Evolutionary conservation across 2,329 filamentous ascomycete species (phyloP), one percentile per base, ranked within the genome.

Genomic region (Fusarium hostae): DNA sequence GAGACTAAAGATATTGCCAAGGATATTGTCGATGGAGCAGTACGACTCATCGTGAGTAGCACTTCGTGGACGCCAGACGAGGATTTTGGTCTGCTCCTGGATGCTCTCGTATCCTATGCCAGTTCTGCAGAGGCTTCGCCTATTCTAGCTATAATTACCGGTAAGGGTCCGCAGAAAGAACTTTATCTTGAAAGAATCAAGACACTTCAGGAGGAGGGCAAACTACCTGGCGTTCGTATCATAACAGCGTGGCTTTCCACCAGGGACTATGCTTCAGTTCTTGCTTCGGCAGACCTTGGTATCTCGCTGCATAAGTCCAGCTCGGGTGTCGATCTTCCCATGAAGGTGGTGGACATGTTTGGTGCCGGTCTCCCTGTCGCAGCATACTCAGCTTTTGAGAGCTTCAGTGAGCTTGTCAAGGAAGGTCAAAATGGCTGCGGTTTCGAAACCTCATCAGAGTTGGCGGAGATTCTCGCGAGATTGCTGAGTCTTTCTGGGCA

Each of bases 321-420:
- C 73, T 97, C 94, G 5, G 96, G 96, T 2, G 94, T 99, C 1
- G 96, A 99, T 81, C 85, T 99, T 24, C 96, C 96, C 0, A 99
- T 99, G 96, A 99, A 99, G 82, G 94, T 99, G 2, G 95, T 99
- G 18, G 96, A 99, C 79, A 98, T 99, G 95, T 98, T 99, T 79
- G 96, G 96, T 5, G 92, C 95, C 0, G 96, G 95, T 0, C 84
- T 99, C 32, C 96, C 96, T 0, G 96, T 99, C 1, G 91, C 92
- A 0, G 95, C 94, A 7, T 98, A 96, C 86, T 89, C 89, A 30
- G 87, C 88, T 4, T 99, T 97, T 78, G 91, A 95, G 78, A 95
- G 95, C 69, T 97, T 97, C 86, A 85, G 89, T 5, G 96, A 99
- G 82, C 84, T 99, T n/a, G 93, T 99, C 30, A 91, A 88, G 57